phyloP scores from a whole-genome alignment of 495 filamentous ascomycete species.

The Elaphomyces granulatus region DNA sequence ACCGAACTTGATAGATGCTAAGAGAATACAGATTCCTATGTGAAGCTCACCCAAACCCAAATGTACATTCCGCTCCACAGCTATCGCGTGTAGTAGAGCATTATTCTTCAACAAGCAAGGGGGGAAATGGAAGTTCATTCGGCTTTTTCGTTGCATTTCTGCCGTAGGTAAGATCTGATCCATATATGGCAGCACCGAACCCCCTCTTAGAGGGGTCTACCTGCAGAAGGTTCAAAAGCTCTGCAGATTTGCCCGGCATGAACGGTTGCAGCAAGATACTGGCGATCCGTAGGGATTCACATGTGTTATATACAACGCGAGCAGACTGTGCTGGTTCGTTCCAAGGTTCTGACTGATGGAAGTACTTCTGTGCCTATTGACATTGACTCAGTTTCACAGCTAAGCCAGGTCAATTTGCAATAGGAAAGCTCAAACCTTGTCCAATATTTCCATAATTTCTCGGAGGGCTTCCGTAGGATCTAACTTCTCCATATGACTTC shows the following conservation, averaged over 20 bases:
- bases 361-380: constrained; percentile 54
- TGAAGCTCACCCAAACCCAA: no score
- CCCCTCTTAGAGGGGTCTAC: constrained; percentile 43
- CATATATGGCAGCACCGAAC: constrained; percentile 39
- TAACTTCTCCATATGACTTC: constrained; percentile 45
- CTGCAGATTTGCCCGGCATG: constrained; percentile 65
- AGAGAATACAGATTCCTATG: no score
- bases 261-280: constrained; percentile 84
- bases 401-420: no score
- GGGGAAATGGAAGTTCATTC: constrained; percentile 41
- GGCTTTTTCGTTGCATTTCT: constrained; percentile 30
- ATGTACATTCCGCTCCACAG: no score
- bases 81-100: background rate
- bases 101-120: constrained; percentile 35
- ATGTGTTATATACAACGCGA: constrained; percentile 48
- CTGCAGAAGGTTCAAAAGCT: constrained; percentile 63
- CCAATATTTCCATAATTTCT: constrained; percentile 47
- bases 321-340: constrained; percentile 26
- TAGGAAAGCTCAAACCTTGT: constrained; percentile 27
- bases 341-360: constrained; percentile 49
- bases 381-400: constrained; percentile 14
- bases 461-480: constrained; percentile 51
- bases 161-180: constrained; percentile 57
- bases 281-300: constrained; percentile 64
- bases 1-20: no score